These are phyloP conservation scores for Mariannaea elegans DNA, from an alignment of 2,329 filamentous ascomycete genomes.

Conservation along the genomic window DNA sequence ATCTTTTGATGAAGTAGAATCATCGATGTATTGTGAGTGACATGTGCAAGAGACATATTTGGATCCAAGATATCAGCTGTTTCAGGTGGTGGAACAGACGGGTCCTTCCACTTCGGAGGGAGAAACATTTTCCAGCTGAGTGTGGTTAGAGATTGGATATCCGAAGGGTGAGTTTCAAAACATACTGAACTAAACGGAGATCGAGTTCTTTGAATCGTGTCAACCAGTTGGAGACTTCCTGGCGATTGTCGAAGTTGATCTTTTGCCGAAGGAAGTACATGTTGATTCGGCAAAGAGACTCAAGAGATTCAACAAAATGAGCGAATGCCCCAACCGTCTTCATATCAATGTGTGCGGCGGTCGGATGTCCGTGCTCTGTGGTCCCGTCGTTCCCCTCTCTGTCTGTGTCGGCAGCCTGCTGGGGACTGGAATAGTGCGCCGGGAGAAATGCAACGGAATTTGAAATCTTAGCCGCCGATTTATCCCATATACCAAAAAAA, in stretches of 20 bases:
- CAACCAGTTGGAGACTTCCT: slow-evolving; percentile 53
- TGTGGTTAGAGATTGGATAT: no score
- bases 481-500: slow-evolving; percentile 57
- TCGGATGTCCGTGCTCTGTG: no score
- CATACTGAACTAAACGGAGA: slow-evolving; percentile 53
- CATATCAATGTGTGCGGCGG: slow-evolving; percentile 44
- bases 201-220: slow-evolving; percentile 59
- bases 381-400: no score
- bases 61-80: slow-evolving; percentile 53
- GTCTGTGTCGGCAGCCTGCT: no score
- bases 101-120: slow-evolving; percentile 53
- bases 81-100: slow-evolving; percentile 39
- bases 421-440: slow-evolving; percentile 41
- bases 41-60: slow-evolving; percentile 58
- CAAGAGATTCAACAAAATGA: slow-evolving; percentile 57
- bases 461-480: slow-evolving; percentile 49
- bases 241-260: slow-evolving; percentile 49
- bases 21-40: slow-evolving; percentile 60
- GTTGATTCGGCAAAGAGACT: slow-evolving; percentile 55
- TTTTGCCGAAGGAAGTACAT: slow-evolving; percentile 56
- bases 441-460: slow-evolving; percentile 51
- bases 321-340: slow-evolving; percentile 56
- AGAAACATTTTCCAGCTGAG: slow-evolving; percentile 56
- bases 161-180: not conserved
- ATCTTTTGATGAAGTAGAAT: slow-evolving; percentile 59